These are phyloP conservation scores for Hordeum pubiflorum DNA, from an alignment of 202 grass and related monocot species.

Conservation along the genomic window DNA sequence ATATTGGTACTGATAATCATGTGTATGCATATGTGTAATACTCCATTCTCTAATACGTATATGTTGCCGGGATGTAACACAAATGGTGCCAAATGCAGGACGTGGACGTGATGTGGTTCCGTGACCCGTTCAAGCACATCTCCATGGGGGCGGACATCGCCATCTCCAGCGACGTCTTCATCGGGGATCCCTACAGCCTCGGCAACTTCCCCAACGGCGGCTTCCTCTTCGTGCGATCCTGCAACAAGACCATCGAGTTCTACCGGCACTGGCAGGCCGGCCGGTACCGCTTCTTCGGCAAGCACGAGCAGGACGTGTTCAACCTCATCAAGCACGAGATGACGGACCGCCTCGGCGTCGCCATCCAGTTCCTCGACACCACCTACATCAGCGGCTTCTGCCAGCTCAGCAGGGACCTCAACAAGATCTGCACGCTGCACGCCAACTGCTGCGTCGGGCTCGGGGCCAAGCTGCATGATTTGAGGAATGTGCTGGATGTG, in stretches of 20 bases:
- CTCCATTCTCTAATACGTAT: no score
- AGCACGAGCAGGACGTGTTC: slow-evolving; percentile 71
- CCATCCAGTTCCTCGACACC: slow-evolving; percentile 76
- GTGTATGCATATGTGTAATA: no score
- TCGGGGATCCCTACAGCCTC: slow-evolving; percentile 53
- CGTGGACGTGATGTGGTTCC: slow-evolving; percentile 80
- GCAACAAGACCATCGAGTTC: slow-evolving; percentile 54
- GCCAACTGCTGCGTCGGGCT: slow-evolving; percentile 73
- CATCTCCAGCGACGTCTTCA: slow-evolving; percentile 62
- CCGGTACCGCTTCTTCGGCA: slow-evolving; percentile 33
- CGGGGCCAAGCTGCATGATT: slow-evolving; percentile 49
- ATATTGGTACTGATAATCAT: no score
- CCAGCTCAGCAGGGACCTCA: slow-evolving; percentile 74
- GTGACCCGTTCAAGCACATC: slow-evolving; percentile 69
- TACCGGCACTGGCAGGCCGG: slow-evolving; percentile 58
- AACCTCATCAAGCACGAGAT: slow-evolving; percentile 65
- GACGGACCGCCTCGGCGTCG: slow-evolving; percentile 12
- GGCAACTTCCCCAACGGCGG: slow-evolving; percentile 68
- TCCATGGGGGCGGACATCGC: slow-evolving; percentile 36
- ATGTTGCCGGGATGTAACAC: no score
- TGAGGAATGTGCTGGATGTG: slow-evolving; percentile 34
- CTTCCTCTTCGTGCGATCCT: slow-evolving; percentile 65
- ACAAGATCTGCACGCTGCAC: slow-evolving; percentile 73
- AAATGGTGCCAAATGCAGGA: slow-evolving; percentile 30
- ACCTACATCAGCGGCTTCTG: slow-evolving; percentile 63